Percentiles rank a stretch among this genome's conserved stretches.
Conservation (phyloP, 2,329 filamentous ascomycete species). For the Fusarium chuoi region DNA sequence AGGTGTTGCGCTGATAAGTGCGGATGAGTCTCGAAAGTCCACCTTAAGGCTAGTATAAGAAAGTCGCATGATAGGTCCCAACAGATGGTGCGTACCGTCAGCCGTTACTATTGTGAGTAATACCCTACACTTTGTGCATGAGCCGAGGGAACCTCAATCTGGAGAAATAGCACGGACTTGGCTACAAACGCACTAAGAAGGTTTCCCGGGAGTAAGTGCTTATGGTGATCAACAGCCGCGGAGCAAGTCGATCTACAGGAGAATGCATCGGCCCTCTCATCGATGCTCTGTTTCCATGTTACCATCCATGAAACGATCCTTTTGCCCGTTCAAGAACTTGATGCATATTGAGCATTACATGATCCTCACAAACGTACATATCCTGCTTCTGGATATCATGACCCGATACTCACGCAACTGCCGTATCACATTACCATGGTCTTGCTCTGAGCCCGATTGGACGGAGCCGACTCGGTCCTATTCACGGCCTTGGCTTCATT, state of each 20-base stretch:
- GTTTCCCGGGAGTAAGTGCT: not conserved
- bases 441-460: not conserved
- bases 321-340: not conserved
- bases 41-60: not conserved
- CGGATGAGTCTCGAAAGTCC: not conserved
- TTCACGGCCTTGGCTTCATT: not conserved
- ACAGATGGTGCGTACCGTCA: too few species aligned
- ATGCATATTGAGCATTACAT: not conserved
- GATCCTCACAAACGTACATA: not conserved
- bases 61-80: accelerated
- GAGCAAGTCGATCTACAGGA: not conserved
- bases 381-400: not conserved
- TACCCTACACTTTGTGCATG: not conserved
- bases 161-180: not conserved
- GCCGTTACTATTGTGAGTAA: too few species aligned
- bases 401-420: not conserved
- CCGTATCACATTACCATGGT: not conserved
- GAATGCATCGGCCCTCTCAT: not conserved
- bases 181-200: not conserved
- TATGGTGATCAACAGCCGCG: not conserved
- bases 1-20: not conserved
- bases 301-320: not conserved
- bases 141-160: not conserved
- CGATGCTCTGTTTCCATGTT: not conserved
- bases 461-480: not conserved